phyloP scores from a whole-genome alignment of 768 basidiomycete species.

The Lactifluus rugatus region DNA sequence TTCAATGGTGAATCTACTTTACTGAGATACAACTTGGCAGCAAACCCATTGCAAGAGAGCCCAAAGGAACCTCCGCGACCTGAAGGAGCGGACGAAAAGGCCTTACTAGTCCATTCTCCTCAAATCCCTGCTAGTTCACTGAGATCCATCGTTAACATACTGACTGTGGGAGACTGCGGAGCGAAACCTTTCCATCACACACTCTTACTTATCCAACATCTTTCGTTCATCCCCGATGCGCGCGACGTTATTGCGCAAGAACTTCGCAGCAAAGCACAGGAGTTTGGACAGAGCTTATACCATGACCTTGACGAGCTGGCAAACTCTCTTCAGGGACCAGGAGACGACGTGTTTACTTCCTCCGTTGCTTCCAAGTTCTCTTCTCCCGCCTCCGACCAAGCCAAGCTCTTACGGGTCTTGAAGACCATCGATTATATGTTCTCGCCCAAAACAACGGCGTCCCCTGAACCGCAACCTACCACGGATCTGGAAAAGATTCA shows the following conservation, averaged over 20 bases:
- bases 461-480: constrained; percentile 29
- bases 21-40: constrained; percentile 7
- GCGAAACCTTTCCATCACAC: constrained; percentile 94
- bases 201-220: constrained; percentile 81
- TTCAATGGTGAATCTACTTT: not conserved
- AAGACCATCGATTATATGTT: constrained; percentile 99
- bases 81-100: constrained; percentile 29
- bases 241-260: constrained; percentile 86
- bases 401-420: constrained; percentile 89
- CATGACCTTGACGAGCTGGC: constrained; percentile 72
- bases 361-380: constrained; percentile 85
- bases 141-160: constrained; percentile 88
- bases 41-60: constrained; percentile 23
- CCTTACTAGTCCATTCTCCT: constrained; percentile 64
- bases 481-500: constrained; percentile 76
- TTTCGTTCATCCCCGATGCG: constrained; percentile 81
- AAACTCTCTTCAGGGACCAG: constrained; percentile 45
- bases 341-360: constrained; percentile 48
- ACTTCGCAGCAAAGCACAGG: constrained; percentile 75
- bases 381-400: constrained; percentile 86
- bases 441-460: constrained; percentile 44
- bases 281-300: constrained; percentile 68
- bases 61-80: constrained; percentile 7
- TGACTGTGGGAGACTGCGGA: constrained; percentile 96
- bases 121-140: constrained; percentile 79